Evolutionary conservation across 768 basidiomycete genomes (phyloP).

Genomic region (Tylopilus sp.): DNA sequence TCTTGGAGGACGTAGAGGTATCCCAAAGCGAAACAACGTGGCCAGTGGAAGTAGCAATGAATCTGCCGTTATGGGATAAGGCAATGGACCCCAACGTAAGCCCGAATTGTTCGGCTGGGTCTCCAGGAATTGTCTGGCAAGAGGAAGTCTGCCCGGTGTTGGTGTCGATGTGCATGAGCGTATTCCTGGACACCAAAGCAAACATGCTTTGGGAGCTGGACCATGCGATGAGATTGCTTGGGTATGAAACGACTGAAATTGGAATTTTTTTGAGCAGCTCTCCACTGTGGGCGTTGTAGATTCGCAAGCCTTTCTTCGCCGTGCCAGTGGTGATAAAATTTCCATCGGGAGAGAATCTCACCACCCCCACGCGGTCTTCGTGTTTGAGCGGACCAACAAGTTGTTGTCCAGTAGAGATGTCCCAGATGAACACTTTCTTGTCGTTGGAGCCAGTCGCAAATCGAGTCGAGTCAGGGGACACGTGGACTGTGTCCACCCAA

Average conservation of each 20-base stretch:
- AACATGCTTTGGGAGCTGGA: not conserved
- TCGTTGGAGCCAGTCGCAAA: constrained; percentile 3
- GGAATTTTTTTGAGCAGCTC: not conserved
- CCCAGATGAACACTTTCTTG: constrained; percentile 2
- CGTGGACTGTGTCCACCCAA: not conserved
- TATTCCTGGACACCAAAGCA: not conserved
- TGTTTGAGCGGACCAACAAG: constrained; percentile 9
- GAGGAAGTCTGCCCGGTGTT: not conserved
- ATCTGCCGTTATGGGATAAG: not conserved
- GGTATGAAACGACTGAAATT: not conserved
- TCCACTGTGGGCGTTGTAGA: constrained; percentile 1
- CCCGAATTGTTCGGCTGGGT: not conserved
- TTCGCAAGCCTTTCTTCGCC: not conserved
- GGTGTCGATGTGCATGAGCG: not conserved
- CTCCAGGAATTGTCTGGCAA: constrained; percentile 2
- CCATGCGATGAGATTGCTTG: not conserved
- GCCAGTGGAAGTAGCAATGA: not conserved
- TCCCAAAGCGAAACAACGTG: constrained; percentile 4
- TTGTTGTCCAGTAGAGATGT: constrained; percentile 1
- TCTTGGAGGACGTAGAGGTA: not conserved
- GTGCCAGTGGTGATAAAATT: constrained; percentile 1
- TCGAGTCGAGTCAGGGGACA: constrained; percentile 7
- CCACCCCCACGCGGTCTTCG: not conserved
- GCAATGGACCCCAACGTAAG: not conserved
- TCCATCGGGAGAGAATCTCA: constrained; percentile 12